A percentile compares a stretch with the other conserved stretches of the same genome.
Evolutionary conservation across 2,329 filamentous ascomycete genomes (phyloP).

Genomic region (Phaeomoniella chlamydospora): DNA sequence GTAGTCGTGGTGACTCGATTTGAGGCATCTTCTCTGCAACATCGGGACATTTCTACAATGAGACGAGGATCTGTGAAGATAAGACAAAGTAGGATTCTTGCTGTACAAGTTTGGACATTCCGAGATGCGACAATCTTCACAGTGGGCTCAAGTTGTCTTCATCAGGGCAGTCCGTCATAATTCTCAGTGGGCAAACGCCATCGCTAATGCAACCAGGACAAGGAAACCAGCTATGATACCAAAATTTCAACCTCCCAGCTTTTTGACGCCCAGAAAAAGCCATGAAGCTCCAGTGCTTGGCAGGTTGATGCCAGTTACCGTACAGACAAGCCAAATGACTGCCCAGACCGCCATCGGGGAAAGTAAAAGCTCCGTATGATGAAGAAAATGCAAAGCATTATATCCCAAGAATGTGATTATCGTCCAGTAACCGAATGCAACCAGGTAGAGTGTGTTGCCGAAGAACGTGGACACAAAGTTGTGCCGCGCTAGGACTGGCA

Average conservation of each 20-base stretch:
- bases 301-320: constrained; percentile 30
- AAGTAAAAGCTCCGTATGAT: constrained; percentile 52
- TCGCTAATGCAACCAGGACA: background rate
- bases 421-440: constrained; percentile 51
- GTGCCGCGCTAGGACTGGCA: constrained; percentile 37
- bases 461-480: constrained; percentile 37
- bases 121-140: too few relatives aligned
- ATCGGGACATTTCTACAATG: too few relatives aligned
- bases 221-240: background rate
- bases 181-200: too few relatives aligned
- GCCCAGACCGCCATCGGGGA: constrained; percentile 45
- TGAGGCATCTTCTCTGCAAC: too few relatives aligned
- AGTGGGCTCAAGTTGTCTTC: too few relatives aligned
- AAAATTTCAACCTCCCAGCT: background rate
- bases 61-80: too few relatives aligned
- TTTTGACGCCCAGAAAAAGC: constrained; percentile 26
- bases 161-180: too few relatives aligned
- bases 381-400: constrained; percentile 52
- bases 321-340: constrained; percentile 41
- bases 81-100: too few relatives aligned
- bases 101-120: too few relatives aligned
- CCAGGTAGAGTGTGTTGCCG: constrained; percentile 52
- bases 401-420: constrained; percentile 57
- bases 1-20: too few relatives aligned
- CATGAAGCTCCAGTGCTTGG: constrained; percentile 28